These are phyloP conservation scores for Cenchrus fungigraminus DNA, from an alignment of 176 grass and related monocot species.

Conservation along the genomic window DNA sequence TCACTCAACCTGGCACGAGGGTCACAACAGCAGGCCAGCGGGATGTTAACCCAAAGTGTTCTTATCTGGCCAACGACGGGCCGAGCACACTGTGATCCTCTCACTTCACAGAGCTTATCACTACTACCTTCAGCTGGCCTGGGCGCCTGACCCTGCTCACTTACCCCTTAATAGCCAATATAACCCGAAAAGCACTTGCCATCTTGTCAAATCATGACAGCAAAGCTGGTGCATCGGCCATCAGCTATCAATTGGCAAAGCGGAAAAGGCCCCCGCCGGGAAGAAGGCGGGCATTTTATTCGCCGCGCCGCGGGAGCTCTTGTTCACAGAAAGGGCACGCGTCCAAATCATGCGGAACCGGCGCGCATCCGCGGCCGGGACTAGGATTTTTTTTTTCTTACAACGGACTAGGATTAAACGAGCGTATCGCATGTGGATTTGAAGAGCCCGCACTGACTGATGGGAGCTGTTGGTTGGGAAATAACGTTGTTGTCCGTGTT, in stretches of 20 bases:
- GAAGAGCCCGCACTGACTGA: not conserved
- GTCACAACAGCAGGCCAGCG: not conserved
- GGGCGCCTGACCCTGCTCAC: not conserved
- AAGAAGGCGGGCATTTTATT: not conserved
- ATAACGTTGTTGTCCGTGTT: too few species aligned
- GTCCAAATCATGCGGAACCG: not conserved
- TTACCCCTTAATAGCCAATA: not conserved
- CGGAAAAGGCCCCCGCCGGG: not conserved
- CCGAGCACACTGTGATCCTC: not conserved
- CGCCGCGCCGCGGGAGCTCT: too few species aligned
- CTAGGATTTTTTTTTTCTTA: not conserved
- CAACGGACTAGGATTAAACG: too few species aligned
- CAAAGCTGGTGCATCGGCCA: not conserved
- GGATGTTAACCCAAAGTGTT: conserved; percentile 12
- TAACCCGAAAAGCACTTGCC: too few species aligned
- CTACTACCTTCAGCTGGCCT: too few species aligned
- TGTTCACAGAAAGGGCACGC: not conserved
- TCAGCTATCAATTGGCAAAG: not conserved
- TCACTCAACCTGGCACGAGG: not conserved
- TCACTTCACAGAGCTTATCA: conserved; percentile 9
- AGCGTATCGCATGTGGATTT: not conserved
- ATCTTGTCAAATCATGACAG: not conserved
- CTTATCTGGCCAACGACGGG: not conserved
- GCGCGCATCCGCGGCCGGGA: not conserved
- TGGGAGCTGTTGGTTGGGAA: not conserved